These are phyloP conservation scores for Zoysia matrella DNA, from an alignment of 202 grass and related monocot genomes.

Conservation along the genomic window DNA sequence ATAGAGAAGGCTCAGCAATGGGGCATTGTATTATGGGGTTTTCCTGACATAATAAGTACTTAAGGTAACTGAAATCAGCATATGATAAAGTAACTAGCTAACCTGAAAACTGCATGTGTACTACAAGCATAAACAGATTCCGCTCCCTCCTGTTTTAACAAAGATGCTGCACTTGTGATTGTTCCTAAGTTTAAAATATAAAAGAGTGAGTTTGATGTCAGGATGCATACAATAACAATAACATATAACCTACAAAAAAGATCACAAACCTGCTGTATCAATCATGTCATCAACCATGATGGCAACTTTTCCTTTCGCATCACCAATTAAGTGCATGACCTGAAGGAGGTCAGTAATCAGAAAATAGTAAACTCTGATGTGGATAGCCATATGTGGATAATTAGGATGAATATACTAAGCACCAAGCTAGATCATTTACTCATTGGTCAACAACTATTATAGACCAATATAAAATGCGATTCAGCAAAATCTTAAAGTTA, in stretches of 20 bases:
- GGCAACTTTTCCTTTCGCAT: slow-evolving; percentile 93
- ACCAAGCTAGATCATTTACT: slow-evolving; percentile 11
- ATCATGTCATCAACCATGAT: slow-evolving; percentile 98
- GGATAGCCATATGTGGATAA: background rate
- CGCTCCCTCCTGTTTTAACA: slow-evolving; percentile 87
- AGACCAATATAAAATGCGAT: background rate
- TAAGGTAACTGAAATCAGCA: background rate
- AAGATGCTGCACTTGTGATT: slow-evolving; percentile 71
- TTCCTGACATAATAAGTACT: background rate
- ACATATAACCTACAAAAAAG: slow-evolving; percentile 9
- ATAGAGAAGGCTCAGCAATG: background rate
- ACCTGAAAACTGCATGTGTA: slow-evolving; percentile 97
- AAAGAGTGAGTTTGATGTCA: slow-evolving; percentile 4
- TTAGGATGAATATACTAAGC: background rate
- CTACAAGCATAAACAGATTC: slow-evolving; percentile 85
- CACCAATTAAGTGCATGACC: slow-evolving; percentile 95
- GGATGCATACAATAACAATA: background rate
- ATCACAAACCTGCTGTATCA: slow-evolving; percentile 79
- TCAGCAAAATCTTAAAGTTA: background rate
- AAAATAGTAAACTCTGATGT: background rate
- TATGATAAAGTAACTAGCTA: slow-evolving; percentile 21
- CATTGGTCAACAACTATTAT: background rate
- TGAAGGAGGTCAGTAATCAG: slow-evolving; percentile 25
- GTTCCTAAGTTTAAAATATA: slow-evolving; percentile 56
- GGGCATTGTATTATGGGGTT: background rate